Percentiles rank a stretch among this genome's conserved stretches.
These are phyloP conservation scores for Candida silvatica DNA, from an alignment of 805 yeast genomes.

Conservation along the genomic window DNA sequence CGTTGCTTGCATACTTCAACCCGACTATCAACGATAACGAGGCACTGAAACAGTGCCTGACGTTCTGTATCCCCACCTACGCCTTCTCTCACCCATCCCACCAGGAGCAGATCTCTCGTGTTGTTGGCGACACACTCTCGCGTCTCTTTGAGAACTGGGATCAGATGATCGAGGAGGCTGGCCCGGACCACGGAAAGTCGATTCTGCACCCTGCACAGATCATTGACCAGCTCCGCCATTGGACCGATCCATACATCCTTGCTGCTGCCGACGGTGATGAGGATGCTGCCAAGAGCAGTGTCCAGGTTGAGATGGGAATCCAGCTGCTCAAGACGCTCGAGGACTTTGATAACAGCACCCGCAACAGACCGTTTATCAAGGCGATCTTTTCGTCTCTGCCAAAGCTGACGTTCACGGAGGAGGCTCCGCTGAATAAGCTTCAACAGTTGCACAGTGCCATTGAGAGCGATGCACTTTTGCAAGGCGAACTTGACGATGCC, in stretches of 20 bases:
- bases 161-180: slow-evolving; percentile 25
- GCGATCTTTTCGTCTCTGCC: slow-evolving; percentile 42
- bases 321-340: slow-evolving; percentile 45
- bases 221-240: slow-evolving; percentile 63
- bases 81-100: slow-evolving; percentile 68
- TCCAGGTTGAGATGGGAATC: slow-evolving; percentile 49
- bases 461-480: slow-evolving; percentile 16
- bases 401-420: slow-evolving; percentile 35
- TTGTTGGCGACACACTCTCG: slow-evolving; percentile 58
- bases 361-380: slow-evolving; percentile 43
- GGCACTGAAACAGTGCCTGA: slow-evolving; percentile 65
- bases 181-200: slow-evolving; percentile 14
- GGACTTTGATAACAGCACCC: slow-evolving; percentile 38
- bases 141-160: slow-evolving; percentile 41
- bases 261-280: slow-evolving; percentile 37
- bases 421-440: slow-evolving; percentile 13
- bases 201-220: slow-evolving; percentile 40
- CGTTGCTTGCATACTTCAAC: slow-evolving; percentile 68
- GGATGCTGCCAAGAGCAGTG: slow-evolving; percentile 31
- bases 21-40: slow-evolving; percentile 57
- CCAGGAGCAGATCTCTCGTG: slow-evolving; percentile 54
- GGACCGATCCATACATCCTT: slow-evolving; percentile 76
- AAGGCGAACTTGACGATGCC: slow-evolving; percentile 18
- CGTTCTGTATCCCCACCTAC: slow-evolving; percentile 85
- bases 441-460: slow-evolving; percentile 14